Percentiles rank a stretch among this genome's conserved stretches.
These are phyloP conservation scores for Haplosporangium sp. DNA, from an alignment of 371 early-diverging fungal genomes.

Conservation along the genomic window DNA sequence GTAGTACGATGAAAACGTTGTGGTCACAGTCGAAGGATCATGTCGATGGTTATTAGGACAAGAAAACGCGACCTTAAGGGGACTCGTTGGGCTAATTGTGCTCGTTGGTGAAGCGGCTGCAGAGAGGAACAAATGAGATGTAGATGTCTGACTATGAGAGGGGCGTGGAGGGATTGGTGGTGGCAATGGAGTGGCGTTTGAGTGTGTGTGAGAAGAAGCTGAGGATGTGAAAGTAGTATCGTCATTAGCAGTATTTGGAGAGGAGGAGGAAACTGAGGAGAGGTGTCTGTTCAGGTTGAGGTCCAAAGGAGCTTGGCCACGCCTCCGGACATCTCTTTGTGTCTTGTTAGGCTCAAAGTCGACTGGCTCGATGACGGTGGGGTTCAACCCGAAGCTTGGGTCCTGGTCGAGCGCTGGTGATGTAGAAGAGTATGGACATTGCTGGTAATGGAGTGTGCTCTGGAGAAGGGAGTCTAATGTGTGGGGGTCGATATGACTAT, in stretches of 20 bases:
- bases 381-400: background rate
- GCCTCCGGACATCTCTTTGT: background rate
- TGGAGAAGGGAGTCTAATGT: slow-evolving; percentile 24
- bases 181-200: background rate
- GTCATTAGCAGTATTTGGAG: slow-evolving; percentile 1
- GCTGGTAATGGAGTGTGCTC: slow-evolving; percentile 18
- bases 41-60: slow-evolving; percentile 18
- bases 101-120: slow-evolving; percentile 9
- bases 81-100: slow-evolving; percentile 23
- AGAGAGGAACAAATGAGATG: background rate
- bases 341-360: background rate
- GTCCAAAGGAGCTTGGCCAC: background rate
- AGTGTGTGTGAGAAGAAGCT: slow-evolving; percentile 11
- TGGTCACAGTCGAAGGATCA: slow-evolving; percentile 4
- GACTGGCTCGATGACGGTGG: slow-evolving; percentile 1
- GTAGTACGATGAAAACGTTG: slow-evolving; percentile 20
- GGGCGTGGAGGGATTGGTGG: background rate
- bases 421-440: slow-evolving; percentile 8
- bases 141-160: background rate
- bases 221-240: slow-evolving; percentile 13
- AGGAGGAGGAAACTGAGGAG: slow-evolving; percentile 9
- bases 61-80: slow-evolving; percentile 17
- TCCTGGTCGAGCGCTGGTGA: background rate
- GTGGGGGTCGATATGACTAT: slow-evolving; percentile 19
- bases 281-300: slow-evolving; percentile 4